Evolutionary conservation across 805 yeast species (phyloP).

Genomic region (Blastobotrys attinorum): DNA sequence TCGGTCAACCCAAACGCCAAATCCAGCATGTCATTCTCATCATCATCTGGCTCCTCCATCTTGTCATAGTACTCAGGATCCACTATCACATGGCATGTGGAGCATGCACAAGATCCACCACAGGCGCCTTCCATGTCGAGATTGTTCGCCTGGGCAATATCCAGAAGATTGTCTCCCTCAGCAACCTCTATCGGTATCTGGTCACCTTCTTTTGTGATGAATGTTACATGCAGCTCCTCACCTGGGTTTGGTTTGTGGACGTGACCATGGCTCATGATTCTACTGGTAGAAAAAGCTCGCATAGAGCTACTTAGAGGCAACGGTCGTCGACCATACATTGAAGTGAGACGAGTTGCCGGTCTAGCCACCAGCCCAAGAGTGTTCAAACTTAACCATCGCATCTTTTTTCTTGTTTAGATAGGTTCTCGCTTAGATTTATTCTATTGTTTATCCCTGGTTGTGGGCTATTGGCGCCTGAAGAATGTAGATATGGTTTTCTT

Average conservation of each 20-base stretch:
- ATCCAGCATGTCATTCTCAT: conserved; percentile 97
- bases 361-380: no score
- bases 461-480: no score
- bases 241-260: conserved; percentile 87
- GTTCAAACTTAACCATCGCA: no score
- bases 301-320: no score
- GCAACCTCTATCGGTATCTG: conserved; percentile 79
- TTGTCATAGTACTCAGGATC: conserved; percentile 91
- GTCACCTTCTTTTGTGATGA: conserved; percentile 84
- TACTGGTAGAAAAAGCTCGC: not conserved
- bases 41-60: conserved; percentile 93
- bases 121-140: conserved; percentile 96
- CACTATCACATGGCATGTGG: conserved; percentile 93
- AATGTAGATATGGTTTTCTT: no score
- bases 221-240: conserved; percentile 81
- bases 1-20: conserved; percentile 96
- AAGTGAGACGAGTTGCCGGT: no score
- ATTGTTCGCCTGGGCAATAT: conserved; percentile 89
- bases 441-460: no score
- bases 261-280: conserved; percentile 58
- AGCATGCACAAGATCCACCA: conserved; percentile 98
- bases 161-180: conserved; percentile 86
- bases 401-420: no score
- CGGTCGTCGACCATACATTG: no score
- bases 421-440: no score